Conservation (phyloP, 2,329 filamentous ascomycete species). For the Ceratocystis cubensis region DNA sequence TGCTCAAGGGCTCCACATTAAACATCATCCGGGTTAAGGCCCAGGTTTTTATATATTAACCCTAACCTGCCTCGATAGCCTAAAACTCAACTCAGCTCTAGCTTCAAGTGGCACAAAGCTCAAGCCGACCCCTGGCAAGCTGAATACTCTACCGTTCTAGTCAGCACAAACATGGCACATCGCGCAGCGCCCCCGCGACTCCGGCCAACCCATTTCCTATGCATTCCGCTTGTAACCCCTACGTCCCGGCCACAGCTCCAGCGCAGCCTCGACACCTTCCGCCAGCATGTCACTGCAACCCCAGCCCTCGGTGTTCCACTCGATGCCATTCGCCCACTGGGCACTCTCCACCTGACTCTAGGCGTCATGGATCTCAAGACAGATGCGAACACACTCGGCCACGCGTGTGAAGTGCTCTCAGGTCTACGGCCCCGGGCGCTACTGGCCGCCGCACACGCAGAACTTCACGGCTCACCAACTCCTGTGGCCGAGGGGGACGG, state of each 20-base stretch:
- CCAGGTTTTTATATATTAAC: background rate
- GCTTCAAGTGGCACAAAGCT: background rate
- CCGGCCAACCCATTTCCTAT: constrained; percentile 60
- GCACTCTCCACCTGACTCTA: constrained; percentile 74
- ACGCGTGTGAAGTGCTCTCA: constrained; percentile 30
- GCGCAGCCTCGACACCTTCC: constrained; percentile 49
- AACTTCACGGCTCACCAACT: constrained; percentile 21
- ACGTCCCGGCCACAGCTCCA: constrained; percentile 52
- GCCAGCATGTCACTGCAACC: constrained; percentile 38
- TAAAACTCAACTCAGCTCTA: background rate
- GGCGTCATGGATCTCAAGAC: constrained; percentile 65
- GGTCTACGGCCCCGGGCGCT: constrained; percentile 22
- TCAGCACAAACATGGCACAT: background rate
- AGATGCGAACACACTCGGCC: background rate
- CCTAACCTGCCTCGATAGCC: background rate
- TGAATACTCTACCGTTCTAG: too few species aligned
- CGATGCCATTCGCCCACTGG: constrained; percentile 60
- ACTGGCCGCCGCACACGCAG: constrained; percentile 6
- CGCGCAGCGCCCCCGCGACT: constrained; percentile 23
- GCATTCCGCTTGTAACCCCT: constrained; percentile 55
- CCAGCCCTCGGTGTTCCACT: constrained; percentile 40
- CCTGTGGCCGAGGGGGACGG: background rate
- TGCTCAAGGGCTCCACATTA: background rate
- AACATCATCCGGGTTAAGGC: background rate
- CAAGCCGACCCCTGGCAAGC: background rate